A percentile compares a stretch with the other conserved stretches of the same genome.
phyloP scores from a whole-genome alignment of 75 land plant species.

The Cupressus sempervirens region DNA sequence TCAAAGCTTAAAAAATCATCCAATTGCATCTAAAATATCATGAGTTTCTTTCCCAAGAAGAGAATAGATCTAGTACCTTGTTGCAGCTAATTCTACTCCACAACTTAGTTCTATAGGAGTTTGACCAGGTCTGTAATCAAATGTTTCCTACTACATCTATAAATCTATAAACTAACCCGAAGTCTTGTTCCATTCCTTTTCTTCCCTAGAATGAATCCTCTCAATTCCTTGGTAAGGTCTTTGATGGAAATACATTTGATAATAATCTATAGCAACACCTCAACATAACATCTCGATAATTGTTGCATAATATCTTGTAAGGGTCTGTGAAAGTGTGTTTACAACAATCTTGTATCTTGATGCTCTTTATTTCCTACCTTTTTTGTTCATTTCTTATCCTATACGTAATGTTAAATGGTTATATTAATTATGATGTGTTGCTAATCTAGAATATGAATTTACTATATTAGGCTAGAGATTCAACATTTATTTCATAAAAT shows the following conservation, averaged over 20 bases:
- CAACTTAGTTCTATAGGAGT: slow-evolving; percentile 39
- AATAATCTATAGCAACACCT: slow-evolving; percentile 71
- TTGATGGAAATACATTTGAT: too few species aligned
- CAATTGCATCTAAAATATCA: slow-evolving; percentile 73
- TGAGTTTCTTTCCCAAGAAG: slow-evolving; percentile 70
- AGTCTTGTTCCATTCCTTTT: slow-evolving; percentile 77
- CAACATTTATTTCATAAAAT: neutral
- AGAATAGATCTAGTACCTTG: slow-evolving; percentile 75
- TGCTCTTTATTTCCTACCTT: neutral
- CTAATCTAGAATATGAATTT: neutral
- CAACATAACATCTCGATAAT: slow-evolving; percentile 67
- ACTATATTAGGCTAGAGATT: neutral
- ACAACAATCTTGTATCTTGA: slow-evolving; percentile 65
- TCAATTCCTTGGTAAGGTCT: slow-evolving; percentile 52
- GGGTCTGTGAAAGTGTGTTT: slow-evolving; percentile 68
- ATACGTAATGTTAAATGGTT: neutral
- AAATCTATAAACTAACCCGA: slow-evolving; percentile 79
- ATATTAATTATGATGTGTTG: neutral
- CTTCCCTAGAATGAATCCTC: slow-evolving; percentile 49
- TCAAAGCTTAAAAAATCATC: slow-evolving; percentile 71
- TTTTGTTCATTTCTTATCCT: neutral
- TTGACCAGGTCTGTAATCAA: slow-evolving; percentile 75
- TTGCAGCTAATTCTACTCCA: slow-evolving; percentile 63
- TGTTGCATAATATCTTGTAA: slow-evolving; percentile 74
- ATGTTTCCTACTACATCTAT: slow-evolving; percentile 62